Base-by-base conservation (phyloP, 352 stramenopile genomes). In the Thraustotheca clavata region DNA sequence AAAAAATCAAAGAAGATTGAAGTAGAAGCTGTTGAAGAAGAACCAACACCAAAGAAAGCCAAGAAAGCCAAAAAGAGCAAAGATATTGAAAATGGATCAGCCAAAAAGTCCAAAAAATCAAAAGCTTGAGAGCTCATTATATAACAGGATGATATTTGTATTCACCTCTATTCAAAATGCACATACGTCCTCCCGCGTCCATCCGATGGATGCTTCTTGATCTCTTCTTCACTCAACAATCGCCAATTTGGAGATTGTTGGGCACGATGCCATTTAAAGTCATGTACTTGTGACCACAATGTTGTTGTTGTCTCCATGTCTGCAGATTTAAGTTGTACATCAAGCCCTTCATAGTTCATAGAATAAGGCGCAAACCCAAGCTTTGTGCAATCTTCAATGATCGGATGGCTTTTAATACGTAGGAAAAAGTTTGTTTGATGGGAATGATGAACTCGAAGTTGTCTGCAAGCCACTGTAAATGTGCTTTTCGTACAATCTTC, bases 261-360 rank as follows among this genome's bases (percentile, higher is more conserved):
- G 47, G 79, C 62, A 34, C 86, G 80, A 60, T 94, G 86, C 88
- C 88, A 96, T 71, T 95, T 94, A 71, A 96, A 96, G 67, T 96
- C 88, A 59, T 96, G 92, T 50, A 96, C 88, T 55, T 95, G 87
- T 14, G 80, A 73, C 86, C 86, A 96, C 4, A 94, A 70, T 0
- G 79, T 79, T 22, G 69, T 76, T 54, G 90, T 76, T 40, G 76
- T 76, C 3, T 49, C 52, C 49, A 94, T 66, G 0, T 76, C 75
- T 26, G 82, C 67, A 22, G 59, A 71, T 46, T 88, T 70, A 2
- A 96, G 68, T 50, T 93, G 86, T 26, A 73, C 57, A 27, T 77
- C 72, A 0, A 93, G 70, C 0, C 72, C 80, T 0, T 79, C 57
- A 59, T 93, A 96, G 3, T 71, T 49, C 29, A 96, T 60, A 16